Percentiles rank a stretch among this genome's conserved stretches.
Conservation (phyloP, 345 rosid species). For the Turritis glabra region DNA sequence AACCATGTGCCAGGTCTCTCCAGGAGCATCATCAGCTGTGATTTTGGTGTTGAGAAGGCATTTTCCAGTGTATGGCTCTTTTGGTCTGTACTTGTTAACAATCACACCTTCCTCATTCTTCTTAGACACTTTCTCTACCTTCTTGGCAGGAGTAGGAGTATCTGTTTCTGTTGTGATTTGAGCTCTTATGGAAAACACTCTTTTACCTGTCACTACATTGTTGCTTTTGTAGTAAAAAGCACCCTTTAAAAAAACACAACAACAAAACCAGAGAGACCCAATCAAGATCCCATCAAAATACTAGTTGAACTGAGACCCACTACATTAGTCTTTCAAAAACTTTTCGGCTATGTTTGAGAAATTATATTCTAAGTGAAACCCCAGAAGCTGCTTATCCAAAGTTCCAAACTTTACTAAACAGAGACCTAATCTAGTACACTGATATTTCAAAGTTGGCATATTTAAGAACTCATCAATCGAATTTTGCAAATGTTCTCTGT, state of each 20-base stretch:
- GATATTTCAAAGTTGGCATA: neutral
- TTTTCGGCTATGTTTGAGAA: neutral
- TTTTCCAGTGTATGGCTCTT: slow-evolving; percentile 74
- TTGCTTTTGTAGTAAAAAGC: slow-evolving; percentile 38
- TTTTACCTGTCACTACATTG: slow-evolving; percentile 53
- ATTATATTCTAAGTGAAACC: neutral
- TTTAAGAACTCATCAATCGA: neutral
- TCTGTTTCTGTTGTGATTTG: slow-evolving; percentile 65
- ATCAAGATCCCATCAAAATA: neutral
- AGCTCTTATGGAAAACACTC: slow-evolving; percentile 64
- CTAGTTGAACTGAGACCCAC: neutral
- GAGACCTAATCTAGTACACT: slow-evolving; percentile 1
- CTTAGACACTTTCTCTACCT: slow-evolving; percentile 72
- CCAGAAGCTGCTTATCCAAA: neutral
- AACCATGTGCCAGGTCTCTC: slow-evolving; percentile 98
- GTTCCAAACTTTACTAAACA: slow-evolving; percentile 10
- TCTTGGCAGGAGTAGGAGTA: slow-evolving; percentile 55
- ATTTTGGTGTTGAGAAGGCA: slow-evolving; percentile 93
- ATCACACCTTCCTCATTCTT: slow-evolving; percentile 77
- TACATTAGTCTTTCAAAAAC: slow-evolving; percentile 12
- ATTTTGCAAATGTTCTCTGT: neutral
- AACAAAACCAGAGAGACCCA: slow-evolving; percentile 13
- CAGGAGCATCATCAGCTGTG: slow-evolving; percentile 97
- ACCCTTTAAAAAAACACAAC: slow-evolving; percentile 30
- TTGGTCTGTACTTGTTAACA: slow-evolving; percentile 85